Evolutionary conservation across 164 flowering plant genomes (phyloP).

Genomic region (Tinospora cordifolia): DNA sequence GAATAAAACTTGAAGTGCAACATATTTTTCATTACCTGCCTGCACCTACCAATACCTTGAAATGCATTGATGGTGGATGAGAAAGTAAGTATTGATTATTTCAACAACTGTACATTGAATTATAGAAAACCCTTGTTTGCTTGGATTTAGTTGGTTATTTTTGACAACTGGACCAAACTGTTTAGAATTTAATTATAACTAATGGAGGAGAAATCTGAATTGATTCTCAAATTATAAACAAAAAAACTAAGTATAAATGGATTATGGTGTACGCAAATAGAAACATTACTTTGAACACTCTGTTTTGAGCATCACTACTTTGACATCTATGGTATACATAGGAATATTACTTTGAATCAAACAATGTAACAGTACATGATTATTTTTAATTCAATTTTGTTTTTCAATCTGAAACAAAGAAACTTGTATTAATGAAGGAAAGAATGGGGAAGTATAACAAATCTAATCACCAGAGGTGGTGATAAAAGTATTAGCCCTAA

Average conservation of each 20-base stretch:
- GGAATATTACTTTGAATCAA: too few species aligned
- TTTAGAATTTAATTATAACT: not conserved
- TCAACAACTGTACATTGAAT: not conserved
- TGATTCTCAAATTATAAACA: not conserved
- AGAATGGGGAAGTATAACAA: too few species aligned
- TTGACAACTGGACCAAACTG: not conserved
- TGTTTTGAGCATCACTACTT: too few species aligned
- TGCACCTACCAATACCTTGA: not conserved
- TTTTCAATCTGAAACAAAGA: too few species aligned
- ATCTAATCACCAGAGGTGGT: too few species aligned
- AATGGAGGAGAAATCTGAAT: too few species aligned
- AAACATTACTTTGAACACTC: too few species aligned
- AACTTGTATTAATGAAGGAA: too few species aligned
- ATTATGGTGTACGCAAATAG: not conserved
- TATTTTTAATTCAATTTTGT: too few species aligned
- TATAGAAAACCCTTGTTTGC: not conserved
- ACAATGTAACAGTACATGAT: too few species aligned
- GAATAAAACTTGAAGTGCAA: not conserved
- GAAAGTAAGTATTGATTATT: not conserved
- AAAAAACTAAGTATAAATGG: not conserved
- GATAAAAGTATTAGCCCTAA: too few species aligned
- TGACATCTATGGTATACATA: too few species aligned
- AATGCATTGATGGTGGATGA: not conserved
- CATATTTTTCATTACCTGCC: conserved; percentile 1
- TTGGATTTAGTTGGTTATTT: not conserved